These are phyloP conservation scores for Exophiala sp. DNA, from an alignment of 2,329 filamentous ascomycete species.

Conservation along the genomic window DNA sequence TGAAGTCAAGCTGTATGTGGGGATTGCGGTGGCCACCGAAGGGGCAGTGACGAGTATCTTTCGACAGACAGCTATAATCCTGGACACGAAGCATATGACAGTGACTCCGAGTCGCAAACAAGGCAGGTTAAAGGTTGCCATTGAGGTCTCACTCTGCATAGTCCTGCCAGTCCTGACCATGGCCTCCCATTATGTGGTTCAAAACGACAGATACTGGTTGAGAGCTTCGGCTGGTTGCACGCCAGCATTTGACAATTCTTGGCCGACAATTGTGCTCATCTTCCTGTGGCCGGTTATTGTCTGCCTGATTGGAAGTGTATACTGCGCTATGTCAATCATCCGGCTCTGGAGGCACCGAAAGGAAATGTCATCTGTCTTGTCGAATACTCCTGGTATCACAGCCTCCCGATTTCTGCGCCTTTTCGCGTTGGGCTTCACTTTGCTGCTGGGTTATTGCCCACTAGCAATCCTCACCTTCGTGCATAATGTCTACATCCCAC, in stretches of 20 bases:
- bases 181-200: constrained; percentile 54
- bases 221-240: constrained; percentile 39
- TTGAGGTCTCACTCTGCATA: constrained; percentile 54
- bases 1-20: constrained; percentile 54
- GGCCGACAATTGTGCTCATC: constrained; percentile 51
- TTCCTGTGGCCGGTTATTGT: constrained; percentile 54
- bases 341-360: constrained; percentile 57
- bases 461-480: constrained; percentile 48
- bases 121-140: constrained; percentile 41
- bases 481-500: constrained; percentile 37
- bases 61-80: constrained; percentile 53
- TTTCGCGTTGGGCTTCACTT: constrained; percentile 44
- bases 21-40: constrained; percentile 48
- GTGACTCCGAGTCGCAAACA: constrained; percentile 47
- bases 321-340: constrained; percentile 56
- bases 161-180: constrained; percentile 52
- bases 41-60: constrained; percentile 54
- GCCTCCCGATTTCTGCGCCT: constrained; percentile 30
- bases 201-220: constrained; percentile 54
- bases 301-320: constrained; percentile 49
- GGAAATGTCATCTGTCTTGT: constrained; percentile 54
- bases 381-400: constrained; percentile 51
- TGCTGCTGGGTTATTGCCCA: constrained; percentile 53
- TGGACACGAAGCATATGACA: constrained; percentile 53
- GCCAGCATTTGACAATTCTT: constrained; percentile 50